Base-by-base conservation (phyloP, 352 stramenopile species). In the Achlya hypogyna region DNA sequence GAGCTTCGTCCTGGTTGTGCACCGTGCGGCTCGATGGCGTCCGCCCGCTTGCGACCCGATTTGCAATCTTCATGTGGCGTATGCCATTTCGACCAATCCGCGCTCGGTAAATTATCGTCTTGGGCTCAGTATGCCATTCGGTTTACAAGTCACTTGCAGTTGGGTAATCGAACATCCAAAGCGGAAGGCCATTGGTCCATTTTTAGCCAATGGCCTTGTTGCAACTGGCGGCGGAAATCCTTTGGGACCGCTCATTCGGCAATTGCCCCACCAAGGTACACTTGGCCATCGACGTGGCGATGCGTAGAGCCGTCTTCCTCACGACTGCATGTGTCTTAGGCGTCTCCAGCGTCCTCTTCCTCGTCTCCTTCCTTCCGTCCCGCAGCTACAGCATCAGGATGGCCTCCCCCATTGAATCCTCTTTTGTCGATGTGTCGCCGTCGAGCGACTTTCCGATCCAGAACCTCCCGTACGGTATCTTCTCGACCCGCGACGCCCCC, bases 401-500 rank as follows among this genome's bases (percentile, higher is more conserved):
- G 31, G 31, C 31, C 18, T 10, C 60, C 42, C 56, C 43, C 25
- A 32, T 27, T 3, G 42, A 58, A 53, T 14, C 38, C 5, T 89
- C 82, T 54, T 93, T 93, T 68, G 71, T 93, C 9, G 42, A 70
- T 20, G 79, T 89, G 49, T 29, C 77, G 34, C 45, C 75, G 34
- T 77, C 88, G 40, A 78, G 73, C 65, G 82, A 98, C 74, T 98
- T 98, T 71, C 87, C 94, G 27, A 83, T 98, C 58, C 79, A 95
- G 66, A 99, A 98, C 78, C 79, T 99, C 60, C 95, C 95, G 22
- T 98, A 98, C 79, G 94, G 96, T 47, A 78, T 98, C 18, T 98
- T 97, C 73, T 97, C 87, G 28, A 84, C 78, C 67, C 79, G 77
- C 59, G 83, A 62, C 62, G 87, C 75, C 72, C 58, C 59, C 53